Evolutionary conservation across 768 basidiomycete genomes (phyloP), one percentile per base, ranked within the genome.

Genomic region (Steccherinum ochraceum): DNA sequence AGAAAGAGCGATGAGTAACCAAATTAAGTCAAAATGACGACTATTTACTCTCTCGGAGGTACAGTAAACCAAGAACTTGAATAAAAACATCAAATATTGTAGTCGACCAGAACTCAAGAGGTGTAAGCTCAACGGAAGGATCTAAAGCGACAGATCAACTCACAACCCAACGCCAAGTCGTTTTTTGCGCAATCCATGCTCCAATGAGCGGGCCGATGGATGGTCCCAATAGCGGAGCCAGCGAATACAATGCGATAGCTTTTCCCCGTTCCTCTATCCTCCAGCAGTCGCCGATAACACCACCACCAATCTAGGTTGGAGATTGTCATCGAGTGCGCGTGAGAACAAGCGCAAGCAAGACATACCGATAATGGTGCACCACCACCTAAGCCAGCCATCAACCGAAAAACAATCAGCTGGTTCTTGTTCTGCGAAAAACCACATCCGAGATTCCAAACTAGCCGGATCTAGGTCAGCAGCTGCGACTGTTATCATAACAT

Each of bases 101-200:
- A 3, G 81, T 81, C 0, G 83, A 76, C 81, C 83, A 86, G 61
- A 86, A 88, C 79, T 81, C 55, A 23, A 27, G 27, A 39, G n/a
- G n/a, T n/a, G n/a, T 11, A n/a, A 39, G 35, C 11, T n/a, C 48
- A 4, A 3, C 13, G 21, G 11, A 4, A 21, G 26, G 5, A 39
- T n/a, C 40, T 24, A 39, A 39, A 11, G 11, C 11, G n/a, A 39
- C 35, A 11, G 11, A 39, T 39, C 11, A 11, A 71, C 78, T 41
- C 63, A 78, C 80, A 26, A 83, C 82, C 84, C 83, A 86, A 63
- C 82, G 69, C 84, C 84, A 87, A 0, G 80, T 80, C 0, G 81
- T 74, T 30, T 66, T 68, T 35, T 85, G 69, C 0, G 79, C 78
- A 24, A 88, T 76, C 70, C 81, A 84, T 21, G 79, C 79, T 3